Evolutionary conservation across 2,329 filamentous ascomycete genomes (phyloP).

Genomic region (Seiridium cupressi): DNA sequence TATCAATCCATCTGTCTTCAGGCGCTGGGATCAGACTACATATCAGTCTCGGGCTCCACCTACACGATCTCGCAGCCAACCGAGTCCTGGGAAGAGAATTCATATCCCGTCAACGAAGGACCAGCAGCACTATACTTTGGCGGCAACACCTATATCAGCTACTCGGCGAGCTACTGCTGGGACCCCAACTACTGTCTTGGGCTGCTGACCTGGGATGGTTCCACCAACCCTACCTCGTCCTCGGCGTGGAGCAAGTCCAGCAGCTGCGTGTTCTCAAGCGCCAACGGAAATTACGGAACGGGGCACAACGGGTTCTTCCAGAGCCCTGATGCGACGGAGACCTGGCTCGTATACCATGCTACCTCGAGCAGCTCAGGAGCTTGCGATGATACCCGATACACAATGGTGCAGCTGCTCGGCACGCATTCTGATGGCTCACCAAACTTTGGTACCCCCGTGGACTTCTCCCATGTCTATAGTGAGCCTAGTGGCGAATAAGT

Average conservation of each 20-base stretch:
- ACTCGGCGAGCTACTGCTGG: conserved; percentile 57
- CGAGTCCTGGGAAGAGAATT: conserved; percentile 47
- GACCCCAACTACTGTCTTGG: conserved; percentile 52
- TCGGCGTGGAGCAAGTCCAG: conserved; percentile 49
- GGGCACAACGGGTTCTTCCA: conserved; percentile 59
- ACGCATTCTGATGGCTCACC: conserved; percentile 50
- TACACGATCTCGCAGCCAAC: conserved; percentile 50
- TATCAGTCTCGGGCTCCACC: conserved; percentile 38
- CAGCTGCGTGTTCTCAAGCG: conserved; percentile 48
- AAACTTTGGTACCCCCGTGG: conserved; percentile 42
- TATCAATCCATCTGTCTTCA: conserved; percentile 37
- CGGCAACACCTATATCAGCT: conserved; percentile 51
- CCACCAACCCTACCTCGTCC: conserved; percentile 40
- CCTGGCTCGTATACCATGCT: conserved; percentile 56
- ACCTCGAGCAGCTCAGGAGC: conserved; percentile 45
- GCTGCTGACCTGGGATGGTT: conserved; percentile 50
- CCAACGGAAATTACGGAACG: conserved; percentile 56
- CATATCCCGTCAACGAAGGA: conserved; percentile 52
- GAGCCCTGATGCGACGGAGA: conserved; percentile 52
- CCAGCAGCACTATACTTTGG: conserved; percentile 51
- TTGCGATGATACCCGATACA: conserved; percentile 53
- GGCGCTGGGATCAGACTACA: conserved; percentile 36
- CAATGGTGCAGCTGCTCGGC: conserved; percentile 49
- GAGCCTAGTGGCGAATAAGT: conserved; percentile 2
- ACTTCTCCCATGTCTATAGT: conserved; percentile 9